These are phyloP conservation scores for Apiospora saccharicola DNA, from an alignment of 2,329 filamentous ascomycete species.

Conservation along the genomic window DNA sequence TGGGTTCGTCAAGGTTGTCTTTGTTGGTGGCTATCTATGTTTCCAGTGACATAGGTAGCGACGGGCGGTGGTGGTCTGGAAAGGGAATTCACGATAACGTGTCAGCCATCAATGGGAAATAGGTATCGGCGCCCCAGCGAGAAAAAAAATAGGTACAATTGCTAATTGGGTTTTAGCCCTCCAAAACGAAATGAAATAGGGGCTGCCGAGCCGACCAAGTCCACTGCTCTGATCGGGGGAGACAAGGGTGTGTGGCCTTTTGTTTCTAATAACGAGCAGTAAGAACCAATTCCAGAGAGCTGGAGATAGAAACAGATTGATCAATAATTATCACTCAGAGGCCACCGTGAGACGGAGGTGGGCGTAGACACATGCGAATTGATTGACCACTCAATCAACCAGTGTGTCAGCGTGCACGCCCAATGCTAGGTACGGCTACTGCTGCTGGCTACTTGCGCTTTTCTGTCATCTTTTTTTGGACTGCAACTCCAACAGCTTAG, in stretches of 20 bases:
- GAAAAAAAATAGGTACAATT: slow-evolving; percentile 14
- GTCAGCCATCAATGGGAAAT: slow-evolving; percentile 20
- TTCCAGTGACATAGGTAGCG: slow-evolving; percentile 20
- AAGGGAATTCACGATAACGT: slow-evolving; percentile 21
- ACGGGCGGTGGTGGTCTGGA: slow-evolving; percentile 4
- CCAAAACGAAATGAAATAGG: slow-evolving; percentile 17
- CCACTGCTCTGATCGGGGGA: background rate
- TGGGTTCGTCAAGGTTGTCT: slow-evolving; percentile 30
- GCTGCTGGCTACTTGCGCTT: background rate
- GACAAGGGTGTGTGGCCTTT: background rate
- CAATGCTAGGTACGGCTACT: background rate
- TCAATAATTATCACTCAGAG: background rate
- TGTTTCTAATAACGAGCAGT: background rate
- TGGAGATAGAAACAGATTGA: background rate
- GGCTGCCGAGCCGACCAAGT: slow-evolving; percentile 2
- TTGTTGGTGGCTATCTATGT: slow-evolving; percentile 9
- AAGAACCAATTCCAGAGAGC: background rate
- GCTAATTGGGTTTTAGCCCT: slow-evolving; percentile 4
- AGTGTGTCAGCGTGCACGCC: background rate
- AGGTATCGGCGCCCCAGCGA: background rate
- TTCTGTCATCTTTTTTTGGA: slow-evolving; percentile 11
- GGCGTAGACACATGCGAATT: background rate
- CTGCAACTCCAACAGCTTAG: background rate
- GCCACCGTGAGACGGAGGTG: slow-evolving; percentile 3
- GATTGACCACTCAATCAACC: background rate